Base-by-base conservation (phyloP, 768 basidiomycete species). In the Suillus paluster region DNA sequence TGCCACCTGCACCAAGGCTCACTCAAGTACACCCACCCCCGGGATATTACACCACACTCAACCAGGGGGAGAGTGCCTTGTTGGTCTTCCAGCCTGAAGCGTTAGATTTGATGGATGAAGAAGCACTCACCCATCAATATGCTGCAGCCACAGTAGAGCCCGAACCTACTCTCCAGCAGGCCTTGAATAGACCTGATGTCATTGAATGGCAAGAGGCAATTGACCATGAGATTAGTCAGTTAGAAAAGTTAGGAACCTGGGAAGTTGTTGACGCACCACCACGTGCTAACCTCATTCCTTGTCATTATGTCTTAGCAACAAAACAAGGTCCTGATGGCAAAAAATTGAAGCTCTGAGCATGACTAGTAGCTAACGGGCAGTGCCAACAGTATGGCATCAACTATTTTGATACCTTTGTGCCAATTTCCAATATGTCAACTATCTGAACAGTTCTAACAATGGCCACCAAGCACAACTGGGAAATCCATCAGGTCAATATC, bases 241-340 rank as follows among this genome's bases (percentile, higher is more conserved):
- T 70, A 33, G 65, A 67, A 46, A 66, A 63, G 34, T 67, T 68
- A 23, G 63, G 65, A n/a, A 73, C 68, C 11, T 77, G 73, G 71
- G 63, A 70, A 27, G 42, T 70, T 39, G 66, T 66, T 8, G 55
- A 63, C n/a, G 44, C 70, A 41, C 77, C 75, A 27, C 25, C 54
- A 4, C 68, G 67, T 38, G 58, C 65, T 23, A 78, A 74, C 36
- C 49, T 70, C 15, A 68, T 79, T 45, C 70, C 68, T 8, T 66
- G 63, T 27, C 59, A 60, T 39, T 60, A 11, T 14, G 36, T 60
- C 1, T 34, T 60, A 17, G 39, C 34, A 0, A 60, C 59, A 4
- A 60, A 60, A 30, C 21, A 25, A 2, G 50, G 50, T 8, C 59
- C 48, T 27, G n/a, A 52, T 19, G 21, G 59, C 25, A 25, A 60